A percentile compares a stretch with the other conserved stretches of the same genome.
phyloP scores from a whole-genome alignment of 2,329 filamentous ascomycete species.

The Cladosporium cucumerinum region DNA sequence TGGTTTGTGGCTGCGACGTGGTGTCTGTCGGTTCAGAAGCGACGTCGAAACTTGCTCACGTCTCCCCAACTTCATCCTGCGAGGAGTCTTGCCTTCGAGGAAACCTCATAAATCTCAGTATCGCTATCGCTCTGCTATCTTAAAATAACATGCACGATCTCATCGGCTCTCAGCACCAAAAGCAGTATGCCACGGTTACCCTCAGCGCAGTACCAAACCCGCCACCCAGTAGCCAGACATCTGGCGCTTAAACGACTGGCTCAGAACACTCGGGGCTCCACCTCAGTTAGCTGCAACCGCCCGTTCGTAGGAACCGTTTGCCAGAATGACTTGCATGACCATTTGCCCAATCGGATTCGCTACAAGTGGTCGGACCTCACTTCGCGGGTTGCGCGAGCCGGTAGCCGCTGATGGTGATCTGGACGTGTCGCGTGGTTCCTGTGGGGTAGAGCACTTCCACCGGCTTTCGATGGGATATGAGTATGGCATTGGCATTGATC shows the following conservation, averaged over 20 bases:
- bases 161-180: neutral
- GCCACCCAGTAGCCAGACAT: neutral
- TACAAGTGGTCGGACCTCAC: neutral
- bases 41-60: neutral
- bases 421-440: constrained; percentile 6
- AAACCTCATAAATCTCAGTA: neutral
- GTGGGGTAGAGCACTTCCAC: neutral
- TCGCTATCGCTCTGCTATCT: neutral
- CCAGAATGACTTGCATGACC: constrained; percentile 13
- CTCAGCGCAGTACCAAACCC: neutral
- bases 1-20: neutral
- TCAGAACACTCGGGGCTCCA: neutral
- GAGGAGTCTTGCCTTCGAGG: neutral
- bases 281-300: constrained; percentile 7
- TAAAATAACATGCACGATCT: neutral
- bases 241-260: constrained; percentile 13
- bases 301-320: constrained; percentile 6
- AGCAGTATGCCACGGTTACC: neutral
- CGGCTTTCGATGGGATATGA: neutral
- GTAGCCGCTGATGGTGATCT: constrained; percentile 1
- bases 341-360: neutral
- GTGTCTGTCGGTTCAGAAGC: neutral
- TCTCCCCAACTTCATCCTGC: neutral
- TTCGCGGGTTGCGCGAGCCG: neutral
- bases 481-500: neutral